Conservation (phyloP, 176 grass and related monocot genomes). For the Ensete glaucum region DNA sequence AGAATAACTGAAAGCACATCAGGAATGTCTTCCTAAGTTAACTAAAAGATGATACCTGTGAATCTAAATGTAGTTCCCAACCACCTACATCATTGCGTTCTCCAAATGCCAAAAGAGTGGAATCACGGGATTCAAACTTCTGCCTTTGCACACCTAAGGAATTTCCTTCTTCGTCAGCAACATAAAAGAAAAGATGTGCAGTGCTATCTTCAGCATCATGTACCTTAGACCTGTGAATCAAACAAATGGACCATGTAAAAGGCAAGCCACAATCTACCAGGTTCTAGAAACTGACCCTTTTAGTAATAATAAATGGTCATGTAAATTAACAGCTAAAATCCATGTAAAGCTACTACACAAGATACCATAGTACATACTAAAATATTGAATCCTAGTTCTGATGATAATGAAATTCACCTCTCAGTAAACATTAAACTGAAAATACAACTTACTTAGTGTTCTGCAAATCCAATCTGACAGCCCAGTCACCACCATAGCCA, state of each 20-base stretch:
- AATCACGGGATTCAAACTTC: constrained; percentile 39
- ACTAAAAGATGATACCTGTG: constrained; percentile 34
- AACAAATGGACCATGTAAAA: background rate
- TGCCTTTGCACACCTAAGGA: constrained; percentile 41
- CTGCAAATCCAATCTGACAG: constrained; percentile 52
- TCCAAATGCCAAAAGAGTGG: constrained; percentile 83
- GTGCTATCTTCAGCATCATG: constrained; percentile 48
- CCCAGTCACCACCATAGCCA: constrained; percentile 89
- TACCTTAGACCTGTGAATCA: constrained; percentile 43
- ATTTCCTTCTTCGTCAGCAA: constrained; percentile 77
- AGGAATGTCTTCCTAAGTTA: too few relatives aligned
- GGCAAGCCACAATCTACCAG: background rate
- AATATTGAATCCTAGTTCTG: background rate
- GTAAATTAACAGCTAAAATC: background rate
- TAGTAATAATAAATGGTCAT: background rate
- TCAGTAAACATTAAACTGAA: background rate
- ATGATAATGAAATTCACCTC: background rate
- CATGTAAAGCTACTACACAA: background rate
- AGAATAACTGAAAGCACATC: background rate
- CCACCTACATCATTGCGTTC: constrained; percentile 49
- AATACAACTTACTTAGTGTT: constrained; percentile 36
- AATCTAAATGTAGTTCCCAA: constrained; percentile 77
- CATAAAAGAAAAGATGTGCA: constrained; percentile 77
- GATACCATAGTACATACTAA: background rate
- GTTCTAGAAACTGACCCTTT: background rate